Evolutionary conservation across 148 eudicot species (phyloP).

Genomic region (Persicaria tinctoria): DNA sequence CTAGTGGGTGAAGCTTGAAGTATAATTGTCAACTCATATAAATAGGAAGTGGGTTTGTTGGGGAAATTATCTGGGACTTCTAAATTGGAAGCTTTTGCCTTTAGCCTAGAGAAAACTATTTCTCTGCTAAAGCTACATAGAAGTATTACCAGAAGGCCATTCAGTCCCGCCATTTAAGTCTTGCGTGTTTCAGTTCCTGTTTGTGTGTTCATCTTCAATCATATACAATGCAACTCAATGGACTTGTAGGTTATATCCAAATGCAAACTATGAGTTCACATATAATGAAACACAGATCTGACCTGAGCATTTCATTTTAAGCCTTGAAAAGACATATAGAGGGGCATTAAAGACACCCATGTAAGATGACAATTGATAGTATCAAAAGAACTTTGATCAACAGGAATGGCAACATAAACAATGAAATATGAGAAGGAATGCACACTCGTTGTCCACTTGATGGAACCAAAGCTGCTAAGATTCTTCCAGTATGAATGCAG

Average conservation of each 20-base stretch:
- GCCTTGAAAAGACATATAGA: no score
- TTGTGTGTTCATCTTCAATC: neutral
- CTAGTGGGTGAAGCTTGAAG: no score
- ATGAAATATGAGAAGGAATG: neutral
- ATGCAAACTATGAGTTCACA: neutral
- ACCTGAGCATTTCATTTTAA: no score
- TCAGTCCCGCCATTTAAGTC: no score
- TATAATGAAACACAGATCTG: neutral
- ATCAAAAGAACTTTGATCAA: neutral
- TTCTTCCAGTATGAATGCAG: conserved; percentile 82
- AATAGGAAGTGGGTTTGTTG: no score
- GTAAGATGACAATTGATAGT: neutral
- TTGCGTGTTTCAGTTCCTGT: no score
- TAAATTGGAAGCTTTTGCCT: no score
- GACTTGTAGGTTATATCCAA: neutral
- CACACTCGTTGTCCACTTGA: conserved; percentile 66
- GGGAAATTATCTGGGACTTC: no score
- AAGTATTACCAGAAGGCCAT: no score
- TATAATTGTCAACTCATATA: no score
- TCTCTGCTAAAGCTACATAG: no score
- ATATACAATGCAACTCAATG: neutral
- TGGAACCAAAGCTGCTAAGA: conserved; percentile 71
- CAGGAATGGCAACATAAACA: neutral
- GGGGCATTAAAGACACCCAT: neutral
- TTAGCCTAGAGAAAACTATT: no score